Base-by-base conservation (phyloP, 306 rosid genomes). In the Fagus crenata region DNA sequence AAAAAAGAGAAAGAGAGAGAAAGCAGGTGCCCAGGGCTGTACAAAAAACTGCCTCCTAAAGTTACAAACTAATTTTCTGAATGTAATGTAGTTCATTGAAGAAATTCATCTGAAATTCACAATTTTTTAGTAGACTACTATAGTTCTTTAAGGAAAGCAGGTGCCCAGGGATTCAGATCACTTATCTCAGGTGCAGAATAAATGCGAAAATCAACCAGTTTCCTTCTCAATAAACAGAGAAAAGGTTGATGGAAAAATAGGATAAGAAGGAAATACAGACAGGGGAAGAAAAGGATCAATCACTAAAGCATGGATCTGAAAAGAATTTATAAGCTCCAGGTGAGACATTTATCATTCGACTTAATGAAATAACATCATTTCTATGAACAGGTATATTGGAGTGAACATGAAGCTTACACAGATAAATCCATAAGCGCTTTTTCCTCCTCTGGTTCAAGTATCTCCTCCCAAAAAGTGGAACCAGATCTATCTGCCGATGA, bases 391-490 rank as follows among this genome's bases (percentile, higher is more conserved):
- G 49, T 7, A 17, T n/a, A 39, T 5, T 63, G 40, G 41, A 63
- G 33, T 37, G 51, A 39, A 67, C 1, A 73, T 36, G 68, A 56
- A 68, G 69, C 87, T 80, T 85, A 94, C 98, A 54, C 78, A 14
- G 92, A 82, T 81, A 88, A 88, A 79, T 87, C 87, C 87, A 83
- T 71, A 56, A 94, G 84, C n/a, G 82, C 82, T 55, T 74, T 83
- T 84, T 94, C 97, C 84, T 94, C 98, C 63, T 90, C 91, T 7
- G 85, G 90, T 76, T 84, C 86, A 71, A 94, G 93, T 61, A 94
- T 86, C 74, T 90, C 86, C 83, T 94, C 98, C 89, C 80, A 80
- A 78, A 94, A 94, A 63, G 90, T 82, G 78, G 93, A 92, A 83
- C 80, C 76, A 73, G 90, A 86, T 73, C 83, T 83, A 69, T 84